These are phyloP conservation scores for Debaryomycetaceae sp. DNA, from an alignment of 1,139 yeast species.

Conservation along the genomic window DNA sequence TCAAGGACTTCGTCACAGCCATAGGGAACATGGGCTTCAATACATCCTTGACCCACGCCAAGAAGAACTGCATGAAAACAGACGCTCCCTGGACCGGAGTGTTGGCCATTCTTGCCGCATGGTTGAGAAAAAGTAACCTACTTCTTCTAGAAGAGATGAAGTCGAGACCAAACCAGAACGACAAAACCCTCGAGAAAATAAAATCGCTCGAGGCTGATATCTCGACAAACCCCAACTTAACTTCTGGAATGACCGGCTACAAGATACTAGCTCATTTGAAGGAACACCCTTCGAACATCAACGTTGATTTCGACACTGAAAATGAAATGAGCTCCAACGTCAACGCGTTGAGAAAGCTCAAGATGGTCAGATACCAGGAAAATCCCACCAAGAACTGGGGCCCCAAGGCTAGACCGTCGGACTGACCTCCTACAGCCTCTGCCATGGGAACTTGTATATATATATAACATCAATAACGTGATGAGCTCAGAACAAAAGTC, in stretches of 20 bases:
- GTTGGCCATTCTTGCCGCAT: slow-evolving; percentile 68
- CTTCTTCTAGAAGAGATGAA: slow-evolving; percentile 20
- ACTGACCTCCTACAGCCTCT: too few species aligned
- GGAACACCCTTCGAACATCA: slow-evolving; percentile 17
- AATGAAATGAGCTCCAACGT: slow-evolving; percentile 56
- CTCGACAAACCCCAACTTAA: slow-evolving; percentile 32
- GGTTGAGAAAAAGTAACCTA: slow-evolving; percentile 49
- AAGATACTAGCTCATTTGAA: slow-evolving; percentile 49
- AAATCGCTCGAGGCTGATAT: slow-evolving; percentile 24
- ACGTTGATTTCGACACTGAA: slow-evolving; percentile 45
- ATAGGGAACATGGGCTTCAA: slow-evolving; percentile 80
- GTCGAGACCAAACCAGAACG: slow-evolving; percentile 33
- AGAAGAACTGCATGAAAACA: slow-evolving; percentile 82
- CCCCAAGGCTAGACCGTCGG: slow-evolving; percentile 72
- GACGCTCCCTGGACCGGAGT: slow-evolving; percentile 81
- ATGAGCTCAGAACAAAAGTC: too few species aligned
- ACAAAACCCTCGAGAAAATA: slow-evolving; percentile 30
- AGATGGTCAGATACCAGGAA: slow-evolving; percentile 82
- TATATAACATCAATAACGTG: too few species aligned
- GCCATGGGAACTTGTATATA: too few species aligned
- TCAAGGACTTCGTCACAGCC: slow-evolving; percentile 69
- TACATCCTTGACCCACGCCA: slow-evolving; percentile 85
- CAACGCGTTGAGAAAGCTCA: slow-evolving; percentile 63
- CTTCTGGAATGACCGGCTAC: slow-evolving; percentile 54
- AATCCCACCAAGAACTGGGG: slow-evolving; percentile 97